Conservation (phyloP, 805 yeast species). For the Geotrichum ghanense region DNA sequence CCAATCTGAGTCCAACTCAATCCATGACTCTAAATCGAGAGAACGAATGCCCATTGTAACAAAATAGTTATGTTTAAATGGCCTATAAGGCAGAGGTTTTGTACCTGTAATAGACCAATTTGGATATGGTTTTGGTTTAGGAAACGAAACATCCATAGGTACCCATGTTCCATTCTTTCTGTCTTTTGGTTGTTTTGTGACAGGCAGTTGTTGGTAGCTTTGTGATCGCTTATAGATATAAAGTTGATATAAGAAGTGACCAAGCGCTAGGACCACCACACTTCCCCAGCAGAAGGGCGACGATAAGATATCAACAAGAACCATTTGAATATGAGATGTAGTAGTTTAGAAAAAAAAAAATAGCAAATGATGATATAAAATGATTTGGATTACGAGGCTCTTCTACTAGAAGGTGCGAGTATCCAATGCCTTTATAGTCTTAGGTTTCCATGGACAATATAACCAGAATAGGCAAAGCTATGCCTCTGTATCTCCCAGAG, state of each 20-base stretch:
- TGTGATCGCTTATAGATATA: background rate
- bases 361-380: too few species aligned
- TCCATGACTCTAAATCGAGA: constrained; percentile 54
- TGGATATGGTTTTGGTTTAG: constrained; percentile 36
- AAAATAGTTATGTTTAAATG: constrained; percentile 52
- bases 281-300: background rate
- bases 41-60: constrained; percentile 60
- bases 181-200: background rate
- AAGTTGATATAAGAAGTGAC: too few species aligned
- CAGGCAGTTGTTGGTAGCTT: background rate
- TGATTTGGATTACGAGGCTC: too few species aligned
- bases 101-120: constrained; percentile 41
- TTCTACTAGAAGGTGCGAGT: too few species aligned
- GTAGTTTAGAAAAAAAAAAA: too few species aligned
- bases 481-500: too few species aligned
- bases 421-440: too few species aligned
- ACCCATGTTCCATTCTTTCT: constrained; percentile 5
- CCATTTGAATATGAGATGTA: background rate
- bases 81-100: constrained; percentile 50
- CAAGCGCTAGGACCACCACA: background rate
- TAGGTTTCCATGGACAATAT: too few species aligned
- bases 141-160: constrained; percentile 29
- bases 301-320: background rate
- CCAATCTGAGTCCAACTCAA: constrained; percentile 62
- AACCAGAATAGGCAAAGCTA: too few species aligned